A percentile compares a stretch with the other conserved stretches of the same genome.
phyloP scores from a whole-genome alignment of 805 yeast genomes.

The Barnettozyma botsteinii region DNA sequence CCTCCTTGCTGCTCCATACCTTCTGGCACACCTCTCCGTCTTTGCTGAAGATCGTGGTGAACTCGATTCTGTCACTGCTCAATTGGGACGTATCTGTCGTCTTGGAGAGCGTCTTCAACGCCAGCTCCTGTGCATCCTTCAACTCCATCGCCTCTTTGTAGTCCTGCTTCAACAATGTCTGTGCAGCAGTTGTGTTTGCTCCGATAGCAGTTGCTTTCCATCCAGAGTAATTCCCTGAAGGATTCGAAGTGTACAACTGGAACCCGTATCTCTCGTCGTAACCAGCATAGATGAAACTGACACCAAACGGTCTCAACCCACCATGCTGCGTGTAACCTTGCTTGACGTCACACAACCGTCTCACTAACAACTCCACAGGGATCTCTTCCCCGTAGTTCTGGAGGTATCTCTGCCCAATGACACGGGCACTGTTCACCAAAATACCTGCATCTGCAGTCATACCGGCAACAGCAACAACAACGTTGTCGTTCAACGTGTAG shows the following conservation, averaged over 20 bases:
- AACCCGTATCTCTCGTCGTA: conserved; percentile 84
- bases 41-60: conserved; percentile 64
- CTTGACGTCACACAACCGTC: conserved; percentile 84
- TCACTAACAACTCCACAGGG: conserved; percentile 89
- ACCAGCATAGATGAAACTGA: conserved; percentile 93
- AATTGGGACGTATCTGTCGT: conserved; percentile 87
- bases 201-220: conserved; percentile 99
- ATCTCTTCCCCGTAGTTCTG: conserved; percentile 86
- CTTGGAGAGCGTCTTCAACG: conserved; percentile 85
- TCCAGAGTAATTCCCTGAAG: conserved; percentile 95
- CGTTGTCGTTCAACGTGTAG: conserved; percentile 67
- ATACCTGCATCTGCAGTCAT: conserved; percentile 96
- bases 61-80: conserved; percentile 86
- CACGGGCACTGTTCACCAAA: conserved; percentile 81
- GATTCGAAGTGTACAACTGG: conserved; percentile 92
- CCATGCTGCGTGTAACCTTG: conserved; percentile 99
- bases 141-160: conserved; percentile 75
- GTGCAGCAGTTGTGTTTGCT: conserved; percentile 94
- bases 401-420: conserved; percentile 76
- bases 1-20: conserved; percentile 76
- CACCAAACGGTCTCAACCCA: conserved; percentile 98
- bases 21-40: conserved; percentile 54
- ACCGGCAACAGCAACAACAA: conserved; percentile 95
- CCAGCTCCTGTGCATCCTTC: conserved; percentile 78
- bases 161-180: conserved; percentile 91